Evolutionary conservation across 2,329 filamentous ascomycete genomes (phyloP), one percentile per base, ranked within the genome.

Genomic region (Diaporthe australafricana): DNA sequence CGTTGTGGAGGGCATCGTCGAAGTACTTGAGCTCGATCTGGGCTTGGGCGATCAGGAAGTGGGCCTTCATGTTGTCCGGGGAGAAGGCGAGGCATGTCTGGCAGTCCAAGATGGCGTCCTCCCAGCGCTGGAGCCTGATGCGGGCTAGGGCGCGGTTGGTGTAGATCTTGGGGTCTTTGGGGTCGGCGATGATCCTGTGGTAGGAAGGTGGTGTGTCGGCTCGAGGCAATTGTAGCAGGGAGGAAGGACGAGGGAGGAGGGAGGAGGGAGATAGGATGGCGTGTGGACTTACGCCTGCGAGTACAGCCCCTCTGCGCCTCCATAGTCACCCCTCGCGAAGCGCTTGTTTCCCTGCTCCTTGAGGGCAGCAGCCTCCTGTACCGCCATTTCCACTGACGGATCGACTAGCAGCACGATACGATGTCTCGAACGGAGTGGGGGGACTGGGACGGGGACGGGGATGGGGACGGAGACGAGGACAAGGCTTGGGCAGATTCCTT

Each of bases 111-210:
- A 96, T 91, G 62, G 92, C 94, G 12, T 87, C 90, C 38, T 93
- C 88, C 89, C 92, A 97, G 76, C 90, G 86, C 73, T 87, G 84
- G 27, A 97, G 88, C 82, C 93, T 93, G 72, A 96, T 86, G 50
- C 95, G 90, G 4, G 93, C 91, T 83, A 98, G 93, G 66, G 95
- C 94, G 68, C 95, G 93, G 83, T 98, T 98, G 48, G 94, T 96
- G 83, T 95, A 98, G 65, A 98, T 88, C 38, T 92, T 86, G 1
- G 93, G 90, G 79, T 97, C 96, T 70, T 86, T 88, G 5, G 93
- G 88, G 81, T 97, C 94, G 79, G 91, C 90, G 77, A 93, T 90
- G 76, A 98, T 95, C 50, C 92, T 94, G 76, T n/a, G 30, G 7
- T n/a, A 48, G 35, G 25, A 30, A 48, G 56, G 40, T 22, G 27